Percentiles rank a stretch among this genome's conserved stretches.
phyloP scores from a whole-genome alignment of 164 flowering plant genomes.

The Vitis labrusca region DNA sequence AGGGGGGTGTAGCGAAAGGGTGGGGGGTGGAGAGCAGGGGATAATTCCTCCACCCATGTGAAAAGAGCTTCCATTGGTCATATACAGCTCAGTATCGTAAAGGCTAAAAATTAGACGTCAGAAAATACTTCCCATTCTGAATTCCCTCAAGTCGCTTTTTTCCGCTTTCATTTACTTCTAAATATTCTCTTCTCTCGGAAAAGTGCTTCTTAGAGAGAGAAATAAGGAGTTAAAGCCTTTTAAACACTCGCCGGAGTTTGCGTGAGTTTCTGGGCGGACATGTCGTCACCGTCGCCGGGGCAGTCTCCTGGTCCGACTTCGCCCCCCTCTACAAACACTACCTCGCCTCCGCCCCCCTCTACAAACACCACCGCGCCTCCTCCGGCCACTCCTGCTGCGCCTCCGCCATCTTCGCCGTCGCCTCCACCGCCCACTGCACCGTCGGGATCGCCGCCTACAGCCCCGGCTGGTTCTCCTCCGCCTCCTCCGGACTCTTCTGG shows the following conservation, averaged over 20 bases:
- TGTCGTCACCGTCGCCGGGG: constrained; percentile 27
- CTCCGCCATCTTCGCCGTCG: constrained; percentile 6
- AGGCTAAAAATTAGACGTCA: background rate
- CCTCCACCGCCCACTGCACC: constrained; percentile 14
- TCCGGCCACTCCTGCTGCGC: constrained; percentile 10
- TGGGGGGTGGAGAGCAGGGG: background rate
- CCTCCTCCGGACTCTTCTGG: constrained; percentile 18
- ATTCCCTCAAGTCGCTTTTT: too few relatives aligned
- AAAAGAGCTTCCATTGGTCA: background rate
- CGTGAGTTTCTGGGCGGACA: background rate
- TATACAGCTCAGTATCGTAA: background rate
- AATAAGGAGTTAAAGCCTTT: too few relatives aligned
- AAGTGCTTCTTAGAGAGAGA: too few relatives aligned
- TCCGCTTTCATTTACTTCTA: too few relatives aligned
- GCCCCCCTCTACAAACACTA: constrained; percentile 15
- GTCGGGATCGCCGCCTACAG: constrained; percentile 8
- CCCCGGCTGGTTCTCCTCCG: background rate
- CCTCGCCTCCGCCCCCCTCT: background rate
- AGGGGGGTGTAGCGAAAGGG: background rate
- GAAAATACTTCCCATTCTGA: background rate
- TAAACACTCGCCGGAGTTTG: background rate
- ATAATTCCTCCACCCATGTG: background rate
- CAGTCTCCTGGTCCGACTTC: constrained; percentile 19
- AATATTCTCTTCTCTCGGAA: too few relatives aligned
- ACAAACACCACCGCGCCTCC: constrained; percentile 10